Percentiles rank a stretch among this genome's conserved stretches.
These are phyloP conservation scores for Bombardia bombarda DNA, from an alignment of 495 filamentous ascomycete genomes.

Conservation along the genomic window DNA sequence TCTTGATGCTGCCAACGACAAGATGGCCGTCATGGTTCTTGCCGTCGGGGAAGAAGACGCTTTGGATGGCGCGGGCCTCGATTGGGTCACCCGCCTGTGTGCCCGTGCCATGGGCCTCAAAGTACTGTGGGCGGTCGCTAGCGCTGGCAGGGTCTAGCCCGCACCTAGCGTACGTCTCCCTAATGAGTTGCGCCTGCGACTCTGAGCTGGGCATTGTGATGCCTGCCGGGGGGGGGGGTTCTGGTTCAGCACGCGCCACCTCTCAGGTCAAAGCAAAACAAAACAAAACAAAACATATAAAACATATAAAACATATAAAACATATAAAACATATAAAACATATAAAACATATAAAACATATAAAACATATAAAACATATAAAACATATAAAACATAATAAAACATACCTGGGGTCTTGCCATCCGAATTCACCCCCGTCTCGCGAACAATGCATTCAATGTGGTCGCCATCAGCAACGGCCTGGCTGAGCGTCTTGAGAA, in stretches of 20 bases:
- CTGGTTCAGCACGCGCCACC: no score
- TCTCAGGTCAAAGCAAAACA: no score
- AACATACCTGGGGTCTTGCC: conserved; percentile 41
- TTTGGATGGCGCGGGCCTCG: conserved; percentile 28
- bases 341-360: no score
- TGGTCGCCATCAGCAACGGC: conserved; percentile 40
- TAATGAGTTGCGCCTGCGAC: conserved; percentile 45
- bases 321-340: no score
- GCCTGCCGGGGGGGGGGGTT: no score
- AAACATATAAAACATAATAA: neutral
- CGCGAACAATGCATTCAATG: conserved; percentile 50
- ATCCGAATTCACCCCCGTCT: conserved; percentile 44
- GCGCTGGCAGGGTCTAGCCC: conserved; percentile 26
- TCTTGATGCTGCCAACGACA: conserved; percentile 47
- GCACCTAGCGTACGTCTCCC: conserved; percentile 33
- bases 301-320: no score
- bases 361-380: neutral
- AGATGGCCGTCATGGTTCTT: conserved; percentile 18
- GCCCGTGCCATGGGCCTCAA: conserved; percentile 34
- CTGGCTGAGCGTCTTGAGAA: conserved; percentile 45
- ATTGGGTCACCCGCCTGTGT: conserved; percentile 9
- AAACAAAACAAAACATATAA: no score
- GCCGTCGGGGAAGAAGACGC: conserved; percentile 20
- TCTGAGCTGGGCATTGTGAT: conserved; percentile 37
- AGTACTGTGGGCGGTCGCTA: conserved; percentile 25